Conservation (phyloP, 2,329 filamentous ascomycete species). For the Botryotinia convoluta region DNA sequence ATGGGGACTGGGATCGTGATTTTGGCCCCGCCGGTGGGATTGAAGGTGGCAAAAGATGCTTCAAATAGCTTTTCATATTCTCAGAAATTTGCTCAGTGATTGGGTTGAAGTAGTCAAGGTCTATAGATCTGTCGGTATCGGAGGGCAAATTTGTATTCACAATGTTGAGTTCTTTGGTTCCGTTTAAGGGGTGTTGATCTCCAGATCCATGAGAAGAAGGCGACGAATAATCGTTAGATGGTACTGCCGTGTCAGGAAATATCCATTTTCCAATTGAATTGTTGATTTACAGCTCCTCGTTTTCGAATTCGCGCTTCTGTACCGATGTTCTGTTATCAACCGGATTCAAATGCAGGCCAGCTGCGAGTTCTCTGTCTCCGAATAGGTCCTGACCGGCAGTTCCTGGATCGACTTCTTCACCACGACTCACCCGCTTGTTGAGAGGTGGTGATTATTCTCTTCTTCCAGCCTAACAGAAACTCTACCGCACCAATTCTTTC, state of each 20-base stretch:
- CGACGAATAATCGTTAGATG: background rate
- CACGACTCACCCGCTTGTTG: background rate
- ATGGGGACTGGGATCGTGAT: background rate
- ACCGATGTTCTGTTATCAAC: background rate
- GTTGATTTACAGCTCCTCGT: slow-evolving; percentile 8
- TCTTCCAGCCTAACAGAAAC: background rate
- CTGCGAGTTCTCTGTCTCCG: background rate
- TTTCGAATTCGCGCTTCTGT: background rate
- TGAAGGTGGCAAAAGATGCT: slow-evolving; percentile 12
- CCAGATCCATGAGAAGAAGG: slow-evolving; percentile 8
- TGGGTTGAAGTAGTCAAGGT: background rate
- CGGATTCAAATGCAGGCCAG: background rate
- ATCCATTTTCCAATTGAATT: slow-evolving; percentile 13
- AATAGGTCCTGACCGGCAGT: slow-evolving; percentile 12
- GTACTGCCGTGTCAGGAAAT: slow-evolving; percentile 7
- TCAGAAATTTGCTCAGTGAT: background rate
- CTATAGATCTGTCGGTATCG: background rate
- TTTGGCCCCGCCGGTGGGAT: background rate
- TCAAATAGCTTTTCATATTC: slow-evolving; percentile 16
- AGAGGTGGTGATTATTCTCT: background rate
- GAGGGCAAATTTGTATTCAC: background rate
- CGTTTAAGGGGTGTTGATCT: background rate
- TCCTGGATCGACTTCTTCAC: background rate
- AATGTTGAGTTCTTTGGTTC: slow-evolving; percentile 1
- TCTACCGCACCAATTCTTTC: background rate